Evolutionary conservation across 2,329 filamentous ascomycete species (phyloP).

Genomic region (Chrysoporthe cubensis): DNA sequence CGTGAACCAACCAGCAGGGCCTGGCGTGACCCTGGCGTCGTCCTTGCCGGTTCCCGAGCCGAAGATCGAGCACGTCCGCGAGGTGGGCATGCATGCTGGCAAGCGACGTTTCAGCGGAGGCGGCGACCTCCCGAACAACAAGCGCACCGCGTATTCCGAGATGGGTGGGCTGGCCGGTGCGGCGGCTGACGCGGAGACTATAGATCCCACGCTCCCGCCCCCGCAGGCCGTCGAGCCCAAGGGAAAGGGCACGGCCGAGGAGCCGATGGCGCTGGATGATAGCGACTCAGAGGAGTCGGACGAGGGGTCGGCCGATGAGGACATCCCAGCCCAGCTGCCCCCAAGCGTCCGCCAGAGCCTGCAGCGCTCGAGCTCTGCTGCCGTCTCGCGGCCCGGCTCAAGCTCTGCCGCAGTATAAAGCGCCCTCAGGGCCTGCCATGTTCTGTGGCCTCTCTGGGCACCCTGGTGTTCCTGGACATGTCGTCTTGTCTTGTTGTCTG

Average conservation of each 20-base stretch:
- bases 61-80: neutral
- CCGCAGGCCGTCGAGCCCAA: neutral
- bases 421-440: no score
- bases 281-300: slow-evolving; percentile 35
- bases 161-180: slow-evolving; percentile 17
- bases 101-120: slow-evolving; percentile 19
- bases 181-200: slow-evolving; percentile 14
- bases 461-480: neutral
- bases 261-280: slow-evolving; percentile 28
- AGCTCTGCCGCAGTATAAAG: neutral
- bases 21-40: slow-evolving; percentile 1
- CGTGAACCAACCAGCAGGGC: slow-evolving; percentile 11
- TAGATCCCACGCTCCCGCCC: slow-evolving; percentile 17
- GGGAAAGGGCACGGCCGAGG: slow-evolving; percentile 15
- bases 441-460: neutral
- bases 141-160: slow-evolving; percentile 21
- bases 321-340: slow-evolving; percentile 41
- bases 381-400: neutral
- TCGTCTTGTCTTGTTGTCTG: neutral
- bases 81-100: slow-evolving; percentile 12
- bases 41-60: neutral
- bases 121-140: neutral
- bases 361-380: slow-evolving; percentile 8
- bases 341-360: slow-evolving; percentile 37
- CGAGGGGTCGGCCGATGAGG: slow-evolving; percentile 34